Evolutionary conservation across 2,329 filamentous ascomycete species (phyloP).

Genomic region (Nigrospora osmanthi): DNA sequence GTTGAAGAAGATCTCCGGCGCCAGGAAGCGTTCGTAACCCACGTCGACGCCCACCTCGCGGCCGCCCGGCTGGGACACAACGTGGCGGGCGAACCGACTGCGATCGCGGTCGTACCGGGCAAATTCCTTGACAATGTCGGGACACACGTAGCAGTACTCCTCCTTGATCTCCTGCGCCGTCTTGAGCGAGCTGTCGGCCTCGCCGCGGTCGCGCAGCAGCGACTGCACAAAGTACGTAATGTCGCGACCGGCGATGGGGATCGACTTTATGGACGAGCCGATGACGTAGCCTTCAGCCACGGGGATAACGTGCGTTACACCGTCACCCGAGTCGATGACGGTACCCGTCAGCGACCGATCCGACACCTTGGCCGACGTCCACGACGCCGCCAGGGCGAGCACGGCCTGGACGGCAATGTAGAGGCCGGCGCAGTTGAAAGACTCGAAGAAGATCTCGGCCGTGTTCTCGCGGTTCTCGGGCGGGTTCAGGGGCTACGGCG

Average conservation of each 20-base stretch:
- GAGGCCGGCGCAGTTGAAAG: constrained; percentile 97
- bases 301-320: constrained; percentile 97
- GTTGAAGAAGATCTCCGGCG: constrained; percentile 99
- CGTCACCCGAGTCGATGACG: constrained; percentile 96
- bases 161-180: constrained; percentile 98
- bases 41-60: constrained; percentile 82
- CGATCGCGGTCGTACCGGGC: constrained; percentile 88
- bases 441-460: constrained; percentile 99
- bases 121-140: constrained; percentile 98
- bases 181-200: constrained; percentile 94
- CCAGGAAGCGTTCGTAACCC: constrained; percentile 95
- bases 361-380: constrained; percentile 97
- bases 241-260: constrained; percentile 94
- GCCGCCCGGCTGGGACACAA: constrained; percentile 78
- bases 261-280: constrained; percentile 97
- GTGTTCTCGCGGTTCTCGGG: constrained; percentile 99
- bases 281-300: constrained; percentile 99
- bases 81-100: constrained; percentile 84
- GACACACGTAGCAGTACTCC: constrained; percentile 96
- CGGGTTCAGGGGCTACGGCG: constrained; percentile 76
- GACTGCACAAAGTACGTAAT: constrained; percentile 99
- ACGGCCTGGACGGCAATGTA: constrained; percentile 99
- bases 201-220: constrained; percentile 87
- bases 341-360: constrained; percentile 94
- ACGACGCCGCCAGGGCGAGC: constrained; percentile 89